Base-by-base conservation (phyloP, 2,329 filamentous ascomycete species). In the Venturia effusa region DNA sequence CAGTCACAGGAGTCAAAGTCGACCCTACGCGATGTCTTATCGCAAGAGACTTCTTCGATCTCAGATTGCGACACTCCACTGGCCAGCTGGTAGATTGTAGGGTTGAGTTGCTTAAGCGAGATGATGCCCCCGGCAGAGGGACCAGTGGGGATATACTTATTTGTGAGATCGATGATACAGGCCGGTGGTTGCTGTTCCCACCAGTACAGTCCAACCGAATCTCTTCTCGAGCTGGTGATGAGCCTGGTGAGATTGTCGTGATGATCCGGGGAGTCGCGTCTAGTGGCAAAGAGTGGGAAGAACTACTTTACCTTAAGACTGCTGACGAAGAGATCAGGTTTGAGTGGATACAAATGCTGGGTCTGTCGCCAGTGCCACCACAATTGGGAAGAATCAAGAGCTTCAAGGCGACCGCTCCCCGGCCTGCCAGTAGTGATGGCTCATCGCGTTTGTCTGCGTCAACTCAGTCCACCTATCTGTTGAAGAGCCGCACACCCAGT, bases 271-370 rank as follows among this genome's bases (percentile, higher is more conserved):
- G 91, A 48, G 79, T 79, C 66, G 83, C 84, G 43, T 83, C 81
- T 8, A 79, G 80, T 59, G 79, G 80, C 27, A 75, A 82, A 62
- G 85, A 89, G 67, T 97, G 93, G 92, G 87, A 87, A 66, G 92
- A 99, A 75, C 78, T 96, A 7, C 79, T 97, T 65, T 87, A 85
- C n/a, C 79, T 97, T 19, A 83, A 81, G 11, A 85, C 89, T 2
- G 88, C 92, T 62, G 85, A 90, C 71, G 87, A 92, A 66, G 87
- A 90, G 64, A 86, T 92, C 65, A 86, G 88, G 6, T 78, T 84
- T 19, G 94, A 97, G 74, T 99, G 94, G 94, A 79, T 97, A 43
- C 83, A 89, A 45, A 90, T 97, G 75, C 78, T 97, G n/a, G 85
- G 85, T n/a, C 75, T 83, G 37, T 78, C 79, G 40, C 87, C 87